Conservation (phyloP, 148 eudicot species). For the Camellia lanceoleosa region DNA sequence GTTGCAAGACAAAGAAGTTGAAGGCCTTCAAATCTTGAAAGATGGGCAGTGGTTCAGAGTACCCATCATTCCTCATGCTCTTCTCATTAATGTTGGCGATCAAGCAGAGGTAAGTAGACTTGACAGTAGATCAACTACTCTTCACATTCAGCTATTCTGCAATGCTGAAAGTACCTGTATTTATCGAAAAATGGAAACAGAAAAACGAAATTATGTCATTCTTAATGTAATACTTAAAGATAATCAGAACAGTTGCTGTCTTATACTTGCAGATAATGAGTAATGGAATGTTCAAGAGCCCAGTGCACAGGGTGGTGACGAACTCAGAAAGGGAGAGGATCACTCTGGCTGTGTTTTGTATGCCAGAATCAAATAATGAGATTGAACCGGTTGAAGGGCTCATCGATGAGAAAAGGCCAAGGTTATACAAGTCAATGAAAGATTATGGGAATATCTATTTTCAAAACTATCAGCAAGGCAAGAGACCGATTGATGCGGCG, state of each 20-base stretch:
- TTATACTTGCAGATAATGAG: neutral
- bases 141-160: neutral
- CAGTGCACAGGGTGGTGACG: neutral
- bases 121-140: neutral
- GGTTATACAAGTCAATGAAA: neutral
- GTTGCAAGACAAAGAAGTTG: constrained; percentile 28
- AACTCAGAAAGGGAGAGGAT: neutral
- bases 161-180: neutral
- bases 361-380: neutral
- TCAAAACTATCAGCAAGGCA: no score
- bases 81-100: constrained; percentile 40
- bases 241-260: neutral
- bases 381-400: neutral
- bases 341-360: neutral
- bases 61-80: constrained; percentile 35
- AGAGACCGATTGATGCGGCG: no score
- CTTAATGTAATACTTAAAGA: no score
- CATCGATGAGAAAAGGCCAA: neutral
- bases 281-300: neutral
- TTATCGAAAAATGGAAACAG: no score
- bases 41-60: constrained; percentile 30
- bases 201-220: neutral
- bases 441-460: no score
- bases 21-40: constrained; percentile 30
- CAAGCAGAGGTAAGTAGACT: neutral